Conservation (phyloP, 2,329 filamentous ascomycete genomes). For the Bipolaris oryzae region DNA sequence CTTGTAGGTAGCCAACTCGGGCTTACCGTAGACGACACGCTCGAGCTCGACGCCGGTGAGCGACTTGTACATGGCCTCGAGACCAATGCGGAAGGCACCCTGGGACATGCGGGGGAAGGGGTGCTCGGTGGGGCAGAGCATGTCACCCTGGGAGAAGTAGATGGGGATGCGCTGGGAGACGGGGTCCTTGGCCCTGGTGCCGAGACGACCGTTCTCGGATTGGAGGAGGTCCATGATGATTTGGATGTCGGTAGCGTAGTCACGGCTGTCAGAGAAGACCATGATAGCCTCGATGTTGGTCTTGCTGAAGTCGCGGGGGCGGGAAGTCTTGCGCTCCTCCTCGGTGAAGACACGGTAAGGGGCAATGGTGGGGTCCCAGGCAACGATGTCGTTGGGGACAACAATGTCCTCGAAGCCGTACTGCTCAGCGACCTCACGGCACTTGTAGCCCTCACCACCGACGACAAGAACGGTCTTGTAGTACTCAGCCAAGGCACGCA, state of each 20-base stretch:
- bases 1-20: constrained; percentile 76
- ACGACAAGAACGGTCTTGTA: constrained; percentile 78
- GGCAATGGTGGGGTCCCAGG: constrained; percentile 71
- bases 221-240: constrained; percentile 76
- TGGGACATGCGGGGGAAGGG: constrained; percentile 72
- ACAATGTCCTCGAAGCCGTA: constrained; percentile 77
- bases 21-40: constrained; percentile 78
- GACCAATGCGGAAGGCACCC: constrained; percentile 74
- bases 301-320: constrained; percentile 74
- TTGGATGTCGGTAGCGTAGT: constrained; percentile 77
- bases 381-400: constrained; percentile 75
- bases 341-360: constrained; percentile 72
- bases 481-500: constrained; percentile 77
- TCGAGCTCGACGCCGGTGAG: constrained; percentile 73
- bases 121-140: constrained; percentile 65
- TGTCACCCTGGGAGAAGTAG: constrained; percentile 72
- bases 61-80: constrained; percentile 75
- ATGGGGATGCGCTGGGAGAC: constrained; percentile 71
- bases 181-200: constrained; percentile 70
- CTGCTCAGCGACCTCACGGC: constrained; percentile 73
- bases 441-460: constrained; percentile 76
- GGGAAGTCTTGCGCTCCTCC: constrained; percentile 69
- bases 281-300: constrained; percentile 75
- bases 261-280: constrained; percentile 75
- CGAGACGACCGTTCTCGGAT: constrained; percentile 69